Evolutionary conservation across 768 basidiomycete genomes (phyloP).

Genomic region (Lyophyllum shimeji): DNA sequence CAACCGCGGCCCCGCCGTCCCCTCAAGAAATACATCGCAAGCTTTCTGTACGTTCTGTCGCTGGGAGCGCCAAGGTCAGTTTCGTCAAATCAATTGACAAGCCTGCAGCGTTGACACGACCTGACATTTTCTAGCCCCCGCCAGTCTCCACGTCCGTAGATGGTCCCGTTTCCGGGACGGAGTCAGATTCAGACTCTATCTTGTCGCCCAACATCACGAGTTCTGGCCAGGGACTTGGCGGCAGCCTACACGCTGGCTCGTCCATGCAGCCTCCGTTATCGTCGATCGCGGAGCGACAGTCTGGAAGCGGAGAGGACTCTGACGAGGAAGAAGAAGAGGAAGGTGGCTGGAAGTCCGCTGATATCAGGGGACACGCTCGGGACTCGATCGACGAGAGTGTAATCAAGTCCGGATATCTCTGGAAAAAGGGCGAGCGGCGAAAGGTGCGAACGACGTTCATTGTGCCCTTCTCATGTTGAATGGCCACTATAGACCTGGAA

Average conservation of each 20-base stretch:
- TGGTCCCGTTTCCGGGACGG: constrained; percentile 61
- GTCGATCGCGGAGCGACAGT: constrained; percentile 75
- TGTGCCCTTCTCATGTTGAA: constrained; percentile 1
- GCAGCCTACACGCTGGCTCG: constrained; percentile 29
- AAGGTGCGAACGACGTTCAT: constrained; percentile 60
- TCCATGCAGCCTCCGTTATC: constrained; percentile 56
- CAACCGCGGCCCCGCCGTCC: constrained; percentile 65
- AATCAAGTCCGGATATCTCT: constrained; percentile 90
- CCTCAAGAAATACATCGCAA: constrained; percentile 87
- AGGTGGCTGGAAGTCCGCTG: constrained; percentile 62
- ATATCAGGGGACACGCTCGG: constrained; percentile 39
- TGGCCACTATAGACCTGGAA: constrained; percentile 83
- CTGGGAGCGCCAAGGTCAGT: constrained; percentile 50
- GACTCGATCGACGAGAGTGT: constrained; percentile 65
- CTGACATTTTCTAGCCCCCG: constrained; percentile 18
- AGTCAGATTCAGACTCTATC: constrained; percentile 85
- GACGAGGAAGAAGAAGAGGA: constrained; percentile 75
- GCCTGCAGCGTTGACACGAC: constrained; percentile 7
- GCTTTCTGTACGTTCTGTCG: constrained; percentile 70
- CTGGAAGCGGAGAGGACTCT: constrained; percentile 73
- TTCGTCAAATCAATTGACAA: constrained; percentile 8
- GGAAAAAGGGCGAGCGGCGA: constrained; percentile 96
- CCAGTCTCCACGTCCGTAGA: constrained; percentile 15
- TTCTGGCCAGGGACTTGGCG: constrained; percentile 27
- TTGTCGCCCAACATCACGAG: constrained; percentile 52